phyloP scores from a whole-genome alignment of 1,139 yeast species.

The Insectozyma bohioensis region DNA sequence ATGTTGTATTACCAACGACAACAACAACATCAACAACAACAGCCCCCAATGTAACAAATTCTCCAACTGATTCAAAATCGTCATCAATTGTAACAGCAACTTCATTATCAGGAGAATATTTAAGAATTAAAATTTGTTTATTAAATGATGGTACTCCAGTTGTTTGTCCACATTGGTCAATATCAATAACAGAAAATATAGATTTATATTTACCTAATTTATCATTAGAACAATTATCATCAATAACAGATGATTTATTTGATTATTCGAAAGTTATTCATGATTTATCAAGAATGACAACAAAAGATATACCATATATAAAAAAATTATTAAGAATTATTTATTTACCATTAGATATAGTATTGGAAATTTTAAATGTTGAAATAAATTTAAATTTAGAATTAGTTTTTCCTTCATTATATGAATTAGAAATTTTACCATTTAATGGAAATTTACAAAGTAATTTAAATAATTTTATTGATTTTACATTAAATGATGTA shows the following conservation, averaged over 20 bases:
- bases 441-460: slow-evolving; percentile 48
- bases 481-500: slow-evolving; percentile 65
- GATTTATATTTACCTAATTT: slow-evolving; percentile 53
- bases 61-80: no score
- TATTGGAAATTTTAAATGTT: slow-evolving; percentile 54
- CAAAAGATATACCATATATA: slow-evolving; percentile 35
- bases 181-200: slow-evolving; percentile 56
- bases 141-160: slow-evolving; percentile 85
- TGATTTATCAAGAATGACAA: slow-evolving; percentile 40
- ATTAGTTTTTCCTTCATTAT: slow-evolving; percentile 76
- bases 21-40: slow-evolving; percentile 18
- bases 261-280: slow-evolving; percentile 44
- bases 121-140: slow-evolving; percentile 66
- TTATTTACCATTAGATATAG: slow-evolving; percentile 62
- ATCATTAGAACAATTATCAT: slow-evolving; percentile 40
- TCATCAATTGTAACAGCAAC: slow-evolving; percentile 86
- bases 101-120: slow-evolving; percentile 79
- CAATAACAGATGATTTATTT: slow-evolving; percentile 43
- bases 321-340: slow-evolving; percentile 42
- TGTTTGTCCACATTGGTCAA: slow-evolving; percentile 70
- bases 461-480: slow-evolving; percentile 73
- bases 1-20: slow-evolving; percentile 8
- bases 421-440: slow-evolving; percentile 56
- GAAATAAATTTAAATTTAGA: slow-evolving; percentile 74
- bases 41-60: slow-evolving; percentile 7